Conservation (phyloP, 2,329 filamentous ascomycete species). For the Cytospora piceicola region DNA sequence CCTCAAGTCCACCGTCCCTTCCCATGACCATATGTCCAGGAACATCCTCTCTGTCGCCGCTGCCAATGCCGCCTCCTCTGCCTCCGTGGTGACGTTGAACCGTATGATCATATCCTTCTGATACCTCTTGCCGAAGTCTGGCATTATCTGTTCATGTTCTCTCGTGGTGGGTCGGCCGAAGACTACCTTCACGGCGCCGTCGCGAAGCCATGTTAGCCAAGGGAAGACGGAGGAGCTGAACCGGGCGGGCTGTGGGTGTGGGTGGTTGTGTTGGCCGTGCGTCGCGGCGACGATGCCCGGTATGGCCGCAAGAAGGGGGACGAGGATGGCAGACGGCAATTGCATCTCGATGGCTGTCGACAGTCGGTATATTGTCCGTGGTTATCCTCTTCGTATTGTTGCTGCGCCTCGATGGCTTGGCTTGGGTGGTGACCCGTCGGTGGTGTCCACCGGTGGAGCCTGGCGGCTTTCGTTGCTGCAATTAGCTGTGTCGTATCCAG, state of each 20-base stretch:
- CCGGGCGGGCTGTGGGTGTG: slow-evolving; percentile 22
- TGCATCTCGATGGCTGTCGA: slow-evolving; percentile 22
- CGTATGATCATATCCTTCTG: slow-evolving; percentile 84
- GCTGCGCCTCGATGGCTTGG: background rate
- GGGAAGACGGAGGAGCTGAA: slow-evolving; percentile 45
- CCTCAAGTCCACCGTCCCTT: slow-evolving; percentile 83
- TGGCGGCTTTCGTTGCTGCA: background rate
- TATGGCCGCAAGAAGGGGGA: slow-evolving; percentile 20
- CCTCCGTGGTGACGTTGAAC: slow-evolving; percentile 74
- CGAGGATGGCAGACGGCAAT: slow-evolving; percentile 16
- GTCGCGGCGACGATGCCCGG: slow-evolving; percentile 19
- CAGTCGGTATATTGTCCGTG: background rate
- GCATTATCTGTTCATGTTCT: slow-evolving; percentile 35
- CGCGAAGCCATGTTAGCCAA: slow-evolving; percentile 54
- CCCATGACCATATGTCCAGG: slow-evolving; percentile 78
- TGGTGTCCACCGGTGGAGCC: background rate
- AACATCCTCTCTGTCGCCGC: slow-evolving; percentile 75
- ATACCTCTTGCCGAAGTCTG: slow-evolving; percentile 53
- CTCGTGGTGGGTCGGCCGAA: slow-evolving; percentile 51
- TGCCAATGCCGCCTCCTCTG: slow-evolving; percentile 72
- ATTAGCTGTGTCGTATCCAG: background rate
- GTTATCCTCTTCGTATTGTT: background rate
- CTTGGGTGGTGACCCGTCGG: background rate
- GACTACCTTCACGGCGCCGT: slow-evolving; percentile 53
- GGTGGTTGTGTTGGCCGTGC: slow-evolving; percentile 30